These are phyloP conservation scores for Infundibulicybe gibba DNA, from an alignment of 768 basidiomycete genomes.

Conservation along the genomic window DNA sequence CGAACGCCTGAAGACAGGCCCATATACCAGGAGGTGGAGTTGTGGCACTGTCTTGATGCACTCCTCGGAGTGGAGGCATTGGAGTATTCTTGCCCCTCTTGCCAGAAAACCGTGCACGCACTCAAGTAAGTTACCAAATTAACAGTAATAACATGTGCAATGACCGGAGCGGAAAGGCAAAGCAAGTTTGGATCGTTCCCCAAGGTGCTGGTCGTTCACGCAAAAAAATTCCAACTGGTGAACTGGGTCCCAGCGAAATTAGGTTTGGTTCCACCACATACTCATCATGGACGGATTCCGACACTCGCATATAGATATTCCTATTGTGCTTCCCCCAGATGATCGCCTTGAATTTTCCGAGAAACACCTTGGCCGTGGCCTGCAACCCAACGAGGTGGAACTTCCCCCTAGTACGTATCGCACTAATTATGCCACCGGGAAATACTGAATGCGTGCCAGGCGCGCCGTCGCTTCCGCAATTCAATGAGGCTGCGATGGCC, in stretches of 20 bases:
- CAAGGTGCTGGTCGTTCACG: conserved; percentile 81
- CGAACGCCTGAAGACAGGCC: conserved; percentile 59
- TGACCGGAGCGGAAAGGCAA: conserved; percentile 49
- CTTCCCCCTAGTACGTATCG: conserved; percentile 55
- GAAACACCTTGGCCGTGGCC: conserved; percentile 62
- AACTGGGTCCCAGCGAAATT: conserved; percentile 97
- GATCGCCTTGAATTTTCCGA: conserved; percentile 58
- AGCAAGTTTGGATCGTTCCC: conserved; percentile 85
- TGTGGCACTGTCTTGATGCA: conserved; percentile 59
- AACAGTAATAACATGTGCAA: no score
- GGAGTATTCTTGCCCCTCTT: conserved; percentile 80
- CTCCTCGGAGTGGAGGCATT: conserved; percentile 59
- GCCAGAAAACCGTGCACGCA: conserved; percentile 65
- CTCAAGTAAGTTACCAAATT: conserved; percentile 51
- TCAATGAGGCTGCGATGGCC: conserved; percentile 70
- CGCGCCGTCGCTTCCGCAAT: conserved; percentile 47
- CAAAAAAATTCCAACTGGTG: conserved; percentile 91
- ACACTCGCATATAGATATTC: conserved; percentile 91
- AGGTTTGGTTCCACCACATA: no score
- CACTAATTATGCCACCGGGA: conserved; percentile 14
- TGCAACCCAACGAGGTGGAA: conserved; percentile 65
- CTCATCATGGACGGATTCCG: no score
- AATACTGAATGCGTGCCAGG: conserved; percentile 8
- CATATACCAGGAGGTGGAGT: conserved; percentile 56
- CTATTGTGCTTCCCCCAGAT: conserved; percentile 62